Base-by-base conservation (phyloP, 169 alveolate genomes). In the Plasmodium malariae region DNA sequence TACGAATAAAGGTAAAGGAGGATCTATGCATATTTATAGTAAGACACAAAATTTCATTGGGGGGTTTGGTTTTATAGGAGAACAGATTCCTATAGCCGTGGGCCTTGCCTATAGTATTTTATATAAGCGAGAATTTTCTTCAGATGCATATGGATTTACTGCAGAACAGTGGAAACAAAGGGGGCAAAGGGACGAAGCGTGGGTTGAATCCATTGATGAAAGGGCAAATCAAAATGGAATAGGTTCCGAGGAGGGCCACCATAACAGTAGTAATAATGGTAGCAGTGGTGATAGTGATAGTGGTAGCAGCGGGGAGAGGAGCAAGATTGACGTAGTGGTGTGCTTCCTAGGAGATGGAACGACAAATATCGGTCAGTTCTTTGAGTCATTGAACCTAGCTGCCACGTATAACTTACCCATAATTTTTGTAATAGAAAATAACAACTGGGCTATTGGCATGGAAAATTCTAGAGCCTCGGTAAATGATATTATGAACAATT, bases 291-390 rank as follows among this genome's bases (percentile, higher is more conserved):
- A 26, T 11, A 11, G 17, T 5, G 19, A 24, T 2, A 1, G n/a
- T 60, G 43, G 11, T 5, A 32, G 28, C 7, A 19, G 11, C 2
- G 60, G 12, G 11, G 62, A 48, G 3, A 37, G 34, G 1, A 28
- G 19, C 54, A 87, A 59, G 4, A 3, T 69, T 12, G 93, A 95
- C 76, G 97, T 95, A 7, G 93, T 97, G 30, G 93, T 93, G 19
- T 90, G 97, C 45, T 94, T 96, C 95, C 94, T 95, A 83, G 98
- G 98, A 32, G 98, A 96, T 88, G 98, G 98, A 26, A 97, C 98
- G 21, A 92, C 97, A 14, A 96, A 96, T 90, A 92, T 95, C 73
- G 98, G 98, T 28, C 96, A 95, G 87, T 80, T 96, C 24, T 95
- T 68, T 83, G 98, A 96, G 71, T 97, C 98, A 0, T 94, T 96